Conservation (phyloP, 116 monocot genomes). For the Cymodocea nodosa region DNA sequence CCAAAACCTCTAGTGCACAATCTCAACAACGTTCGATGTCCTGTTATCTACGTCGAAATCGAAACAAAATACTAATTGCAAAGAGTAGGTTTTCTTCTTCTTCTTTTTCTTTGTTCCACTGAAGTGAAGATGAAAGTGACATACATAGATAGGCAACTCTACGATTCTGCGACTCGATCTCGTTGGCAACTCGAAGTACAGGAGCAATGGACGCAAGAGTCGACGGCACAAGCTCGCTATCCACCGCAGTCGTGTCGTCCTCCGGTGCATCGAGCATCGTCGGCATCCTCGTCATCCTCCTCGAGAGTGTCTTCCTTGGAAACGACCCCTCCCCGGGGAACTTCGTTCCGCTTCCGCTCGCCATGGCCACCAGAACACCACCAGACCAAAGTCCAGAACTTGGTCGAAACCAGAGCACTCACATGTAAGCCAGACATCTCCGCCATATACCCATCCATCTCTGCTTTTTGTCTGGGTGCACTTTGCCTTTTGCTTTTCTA, state of each 20-base stretch:
- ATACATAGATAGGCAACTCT: constrained; percentile 84
- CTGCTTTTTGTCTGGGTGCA: not conserved
- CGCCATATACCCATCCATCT: too few species aligned
- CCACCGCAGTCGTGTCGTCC: constrained; percentile 19
- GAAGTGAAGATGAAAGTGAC: not conserved
- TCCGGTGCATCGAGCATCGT: constrained; percentile 23
- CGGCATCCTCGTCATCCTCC: constrained; percentile 32
- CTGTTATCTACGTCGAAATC: too few species aligned
- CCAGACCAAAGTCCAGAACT: too few species aligned
- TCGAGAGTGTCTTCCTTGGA: constrained; percentile 15
- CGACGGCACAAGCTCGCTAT: constrained; percentile 76
- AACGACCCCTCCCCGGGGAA: constrained; percentile 2
- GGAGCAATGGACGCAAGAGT: constrained; percentile 71
- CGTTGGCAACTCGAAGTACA: constrained; percentile 88
- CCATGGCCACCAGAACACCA: constrained; percentile 7
- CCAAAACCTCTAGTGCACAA: too few species aligned
- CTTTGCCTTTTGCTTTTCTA: constrained; percentile 3
- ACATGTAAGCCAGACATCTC: too few species aligned
- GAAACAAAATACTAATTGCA: too few species aligned
- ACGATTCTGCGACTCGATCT: constrained; percentile 54
- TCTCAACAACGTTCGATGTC: too few species aligned
- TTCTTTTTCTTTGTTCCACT: too few species aligned
- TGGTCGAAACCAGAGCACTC: too few species aligned
- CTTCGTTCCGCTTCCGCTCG: constrained; percentile 23
- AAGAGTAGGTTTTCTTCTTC: too few species aligned